These are phyloP conservation scores for Echinochloa phyllopogon DNA, from an alignment of 176 grass and related monocot genomes.

Conservation along the genomic window DNA sequence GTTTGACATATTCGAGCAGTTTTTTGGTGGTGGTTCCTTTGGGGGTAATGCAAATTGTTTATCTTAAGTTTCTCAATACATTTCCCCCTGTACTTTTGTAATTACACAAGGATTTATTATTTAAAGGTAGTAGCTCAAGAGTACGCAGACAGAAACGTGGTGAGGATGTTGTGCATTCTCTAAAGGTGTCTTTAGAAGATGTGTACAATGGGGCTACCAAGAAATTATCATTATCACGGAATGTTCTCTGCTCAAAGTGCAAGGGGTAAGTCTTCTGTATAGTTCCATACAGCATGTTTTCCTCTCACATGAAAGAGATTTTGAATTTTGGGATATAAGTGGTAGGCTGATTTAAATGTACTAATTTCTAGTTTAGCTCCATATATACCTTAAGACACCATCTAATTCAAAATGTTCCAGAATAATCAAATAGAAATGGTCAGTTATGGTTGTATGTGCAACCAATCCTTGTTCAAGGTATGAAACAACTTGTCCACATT, in stretches of 20 bases:
- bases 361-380: background rate
- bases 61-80: background rate
- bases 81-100: background rate
- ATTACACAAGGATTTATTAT: slow-evolving; percentile 21
- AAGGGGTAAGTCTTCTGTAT: slow-evolving; percentile 60
- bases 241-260: slow-evolving; percentile 75
- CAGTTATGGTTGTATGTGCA: background rate
- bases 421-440: background rate
- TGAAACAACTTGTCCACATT: background rate
- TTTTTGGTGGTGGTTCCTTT: slow-evolving; percentile 72
- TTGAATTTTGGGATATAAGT: background rate
- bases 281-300: background rate
- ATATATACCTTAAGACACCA: background rate
- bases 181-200: slow-evolving; percentile 79
- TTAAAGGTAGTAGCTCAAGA: slow-evolving; percentile 70
- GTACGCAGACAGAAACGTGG: slow-evolving; percentile 62
- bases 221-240: slow-evolving; percentile 69
- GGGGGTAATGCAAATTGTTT: slow-evolving; percentile 42
- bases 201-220: slow-evolving; percentile 69
- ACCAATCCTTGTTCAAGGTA: background rate
- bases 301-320: background rate
- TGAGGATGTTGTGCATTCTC: slow-evolving; percentile 63
- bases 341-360: background rate
- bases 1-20: slow-evolving; percentile 83
- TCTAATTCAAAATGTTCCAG: background rate